A percentile compares a stretch with the other conserved stretches of the same genome.
These are phyloP conservation scores for Thraustochytrium striatum DNA, from an alignment of 352 stramenopile genomes.

Conservation along the genomic window DNA sequence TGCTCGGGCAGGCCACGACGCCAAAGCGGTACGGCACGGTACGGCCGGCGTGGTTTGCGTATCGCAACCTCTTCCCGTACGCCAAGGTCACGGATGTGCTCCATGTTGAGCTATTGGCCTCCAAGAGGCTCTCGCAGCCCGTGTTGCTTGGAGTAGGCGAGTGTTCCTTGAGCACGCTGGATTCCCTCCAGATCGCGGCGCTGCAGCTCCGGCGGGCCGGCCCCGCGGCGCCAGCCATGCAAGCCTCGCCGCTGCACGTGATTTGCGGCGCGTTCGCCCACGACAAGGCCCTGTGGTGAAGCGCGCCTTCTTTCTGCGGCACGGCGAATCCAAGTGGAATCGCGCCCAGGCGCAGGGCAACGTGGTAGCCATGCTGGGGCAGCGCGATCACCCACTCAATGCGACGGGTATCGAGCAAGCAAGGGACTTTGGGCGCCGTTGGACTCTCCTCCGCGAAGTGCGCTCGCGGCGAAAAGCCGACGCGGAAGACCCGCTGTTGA, in stretches of 20 bases:
- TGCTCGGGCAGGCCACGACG: not conserved
- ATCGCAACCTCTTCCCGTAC: not conserved
- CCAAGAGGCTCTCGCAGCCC: not conserved
- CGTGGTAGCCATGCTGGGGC: slow-evolving; percentile 30
- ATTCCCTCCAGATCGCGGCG: not conserved
- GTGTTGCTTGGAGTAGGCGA: not conserved
- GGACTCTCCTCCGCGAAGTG: not conserved
- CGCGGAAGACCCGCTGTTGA: not conserved
- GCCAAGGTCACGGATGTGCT: not conserved
- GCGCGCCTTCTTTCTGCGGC: slow-evolving; percentile 16
- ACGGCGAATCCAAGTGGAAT: slow-evolving; percentile 41
- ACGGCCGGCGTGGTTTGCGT: slow-evolving; percentile 2
- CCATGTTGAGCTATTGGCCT: slow-evolving; percentile 13
- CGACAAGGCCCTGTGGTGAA: not conserved
- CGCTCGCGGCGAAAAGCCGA: not conserved
- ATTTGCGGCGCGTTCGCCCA: not conserved
- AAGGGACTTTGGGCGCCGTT: not conserved
- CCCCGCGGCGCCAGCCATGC: too few relatives aligned
- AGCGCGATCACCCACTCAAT: slow-evolving; percentile 40
- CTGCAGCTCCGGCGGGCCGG: too few relatives aligned
- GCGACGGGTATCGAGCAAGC: slow-evolving; percentile 18
- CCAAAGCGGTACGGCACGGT: slow-evolving; percentile 6
- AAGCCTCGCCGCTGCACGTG: not conserved
- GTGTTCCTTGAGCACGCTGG: not conserved
- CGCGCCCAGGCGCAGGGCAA: slow-evolving; percentile 20